A percentile compares a stretch with the other conserved stretches of the same genome.
Conservation (phyloP, 805 yeast genomes). For the Wickerhamiella parazyma region DNA sequence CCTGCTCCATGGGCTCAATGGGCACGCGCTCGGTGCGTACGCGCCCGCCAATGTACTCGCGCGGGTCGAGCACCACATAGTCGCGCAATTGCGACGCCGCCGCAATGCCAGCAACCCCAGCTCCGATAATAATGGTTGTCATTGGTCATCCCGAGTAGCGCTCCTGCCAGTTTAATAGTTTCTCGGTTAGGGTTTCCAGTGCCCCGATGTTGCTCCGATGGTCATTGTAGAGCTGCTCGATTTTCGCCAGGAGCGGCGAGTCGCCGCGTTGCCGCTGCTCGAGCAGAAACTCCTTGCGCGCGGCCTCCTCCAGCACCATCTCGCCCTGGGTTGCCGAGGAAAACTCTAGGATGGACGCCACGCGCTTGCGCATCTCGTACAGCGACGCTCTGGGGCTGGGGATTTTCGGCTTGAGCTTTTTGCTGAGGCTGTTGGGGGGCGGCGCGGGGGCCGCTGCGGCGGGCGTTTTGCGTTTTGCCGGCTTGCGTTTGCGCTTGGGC, state of each 20-base stretch:
- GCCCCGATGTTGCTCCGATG: conserved; percentile 46
- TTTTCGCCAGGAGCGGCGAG: conserved; percentile 15
- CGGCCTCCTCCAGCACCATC: conserved; percentile 57
- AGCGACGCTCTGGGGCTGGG: conserved; percentile 66
- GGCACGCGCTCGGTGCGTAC: conserved; percentile 14
- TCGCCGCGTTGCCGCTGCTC: conserved; percentile 15
- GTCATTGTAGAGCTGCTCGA: conserved; percentile 33
- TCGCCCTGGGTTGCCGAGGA: conserved; percentile 78
- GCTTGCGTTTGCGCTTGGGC: not conserved
- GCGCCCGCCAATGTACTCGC: conserved; percentile 25
- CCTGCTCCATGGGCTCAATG: conserved; percentile 15
- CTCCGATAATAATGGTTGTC: conserved; percentile 23
- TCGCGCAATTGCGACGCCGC: conserved; percentile 21
- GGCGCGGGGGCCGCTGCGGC: conserved; percentile 4
- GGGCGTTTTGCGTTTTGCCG: conserved; percentile 1
- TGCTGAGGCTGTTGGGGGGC: too few species aligned
- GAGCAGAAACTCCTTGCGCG: conserved; percentile 36
- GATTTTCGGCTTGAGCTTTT: conserved; percentile 41
- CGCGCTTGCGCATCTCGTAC: conserved; percentile 75
- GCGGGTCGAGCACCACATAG: conserved; percentile 22
- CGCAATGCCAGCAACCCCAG: conserved; percentile 25
- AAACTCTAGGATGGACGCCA: conserved; percentile 83
- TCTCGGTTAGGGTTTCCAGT: conserved; percentile 63
- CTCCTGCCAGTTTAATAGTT: conserved; percentile 68
- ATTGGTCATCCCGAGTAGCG: not conserved